phyloP scores from a whole-genome alignment of 768 basidiomycete genomes.

The Termitomyces heimii region DNA sequence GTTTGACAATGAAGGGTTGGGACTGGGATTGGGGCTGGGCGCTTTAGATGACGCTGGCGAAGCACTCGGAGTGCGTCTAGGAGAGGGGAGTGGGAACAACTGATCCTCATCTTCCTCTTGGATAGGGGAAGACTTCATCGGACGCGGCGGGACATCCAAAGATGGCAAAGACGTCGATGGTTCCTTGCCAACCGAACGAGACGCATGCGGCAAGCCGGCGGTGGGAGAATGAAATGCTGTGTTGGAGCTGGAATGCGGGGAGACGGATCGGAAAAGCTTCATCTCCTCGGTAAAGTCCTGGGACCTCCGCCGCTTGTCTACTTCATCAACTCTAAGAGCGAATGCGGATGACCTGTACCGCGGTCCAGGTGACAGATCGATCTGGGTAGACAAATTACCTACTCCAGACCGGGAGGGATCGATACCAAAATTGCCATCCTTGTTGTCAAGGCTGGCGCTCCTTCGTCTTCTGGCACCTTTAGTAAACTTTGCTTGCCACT shows the following conservation, averaged over 20 bases:
- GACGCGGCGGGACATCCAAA: constrained; percentile 13
- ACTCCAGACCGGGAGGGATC: not conserved
- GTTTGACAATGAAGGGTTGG: constrained; percentile 10
- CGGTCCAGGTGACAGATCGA: constrained; percentile 3
- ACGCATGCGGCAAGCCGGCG: constrained; percentile 6
- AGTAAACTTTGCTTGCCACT: constrained; percentile 61
- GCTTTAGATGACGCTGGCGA: constrained; percentile 25
- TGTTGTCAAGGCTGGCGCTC: constrained; percentile 34
- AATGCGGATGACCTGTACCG: constrained; percentile 19
- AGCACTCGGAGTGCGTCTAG: constrained; percentile 43
- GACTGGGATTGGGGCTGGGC: constrained; percentile 15
- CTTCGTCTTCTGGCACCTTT: constrained; percentile 57
- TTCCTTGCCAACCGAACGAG: constrained; percentile 1
- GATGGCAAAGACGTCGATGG: constrained; percentile 4
- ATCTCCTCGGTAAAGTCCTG: constrained; percentile 26
- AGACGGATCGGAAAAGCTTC: constrained; percentile 8
- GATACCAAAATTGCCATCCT: constrained; percentile 16
- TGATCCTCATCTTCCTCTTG: constrained; percentile 53
- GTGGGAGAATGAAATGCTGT: constrained; percentile 11
- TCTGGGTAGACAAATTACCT: constrained; percentile 21
- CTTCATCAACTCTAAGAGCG: constrained; percentile 55
- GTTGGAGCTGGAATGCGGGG: constrained; percentile 9
- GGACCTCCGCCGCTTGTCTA: constrained; percentile 50
- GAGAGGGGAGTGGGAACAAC: constrained; percentile 55
- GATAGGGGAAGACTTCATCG: constrained; percentile 29